These are phyloP conservation scores for Secale cereale DNA, from an alignment of 176 grass and related monocot genomes.

Conservation along the genomic window DNA sequence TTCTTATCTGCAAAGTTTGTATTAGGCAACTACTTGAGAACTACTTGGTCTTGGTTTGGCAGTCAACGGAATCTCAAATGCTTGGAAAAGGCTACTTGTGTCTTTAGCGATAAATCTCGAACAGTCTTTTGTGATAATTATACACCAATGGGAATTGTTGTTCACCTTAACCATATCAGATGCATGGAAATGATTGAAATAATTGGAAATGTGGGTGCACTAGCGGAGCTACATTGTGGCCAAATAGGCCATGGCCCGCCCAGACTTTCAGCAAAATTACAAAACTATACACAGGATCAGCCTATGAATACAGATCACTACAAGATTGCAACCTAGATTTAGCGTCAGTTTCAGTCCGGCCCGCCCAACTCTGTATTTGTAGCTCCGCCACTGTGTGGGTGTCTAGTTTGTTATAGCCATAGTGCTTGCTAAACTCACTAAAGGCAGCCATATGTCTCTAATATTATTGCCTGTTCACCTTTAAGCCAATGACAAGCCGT, in stretches of 20 bases:
- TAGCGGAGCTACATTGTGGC: too few species aligned
- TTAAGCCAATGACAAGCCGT: too few species aligned
- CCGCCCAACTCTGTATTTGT: too few species aligned
- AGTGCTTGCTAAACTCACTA: background rate
- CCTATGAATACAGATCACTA: too few species aligned
- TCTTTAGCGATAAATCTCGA: background rate
- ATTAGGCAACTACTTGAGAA: background rate
- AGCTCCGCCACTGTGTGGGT: too few species aligned
- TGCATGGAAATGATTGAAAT: background rate
- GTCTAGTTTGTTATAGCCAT: background rate
- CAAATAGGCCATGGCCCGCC: too few species aligned
- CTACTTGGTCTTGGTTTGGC: background rate
- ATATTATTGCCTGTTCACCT: too few species aligned
- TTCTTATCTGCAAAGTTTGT: background rate
- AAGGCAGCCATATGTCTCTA: background rate
- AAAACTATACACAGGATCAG: too few species aligned
- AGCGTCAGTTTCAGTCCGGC: too few species aligned
- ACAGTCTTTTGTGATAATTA: background rate
- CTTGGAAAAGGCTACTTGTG: background rate
- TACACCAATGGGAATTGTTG: background rate
- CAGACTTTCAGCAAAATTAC: too few species aligned
- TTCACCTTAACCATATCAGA: background rate
- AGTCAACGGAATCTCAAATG: background rate
- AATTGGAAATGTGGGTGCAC: background rate
- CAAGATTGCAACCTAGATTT: too few species aligned